Conservation (phyloP, 257 asterid genomes). For the Mitragyna speciosa region DNA sequence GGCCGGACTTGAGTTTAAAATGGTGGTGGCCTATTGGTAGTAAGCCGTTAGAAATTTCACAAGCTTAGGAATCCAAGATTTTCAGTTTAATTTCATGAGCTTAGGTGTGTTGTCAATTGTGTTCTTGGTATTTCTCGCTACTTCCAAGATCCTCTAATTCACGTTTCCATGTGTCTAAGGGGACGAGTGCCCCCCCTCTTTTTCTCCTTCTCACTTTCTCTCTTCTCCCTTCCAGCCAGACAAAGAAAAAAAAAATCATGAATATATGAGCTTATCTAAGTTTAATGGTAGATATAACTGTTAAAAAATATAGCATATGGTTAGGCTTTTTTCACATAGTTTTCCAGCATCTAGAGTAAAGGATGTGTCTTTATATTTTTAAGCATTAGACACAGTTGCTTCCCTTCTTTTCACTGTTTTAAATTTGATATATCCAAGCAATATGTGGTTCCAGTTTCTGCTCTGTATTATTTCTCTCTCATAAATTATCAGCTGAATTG, state of each 20-base stretch:
- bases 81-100: background rate
- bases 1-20: background rate
- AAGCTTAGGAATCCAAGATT: background rate
- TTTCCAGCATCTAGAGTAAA: background rate
- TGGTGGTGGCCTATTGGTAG: background rate
- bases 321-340: background rate
- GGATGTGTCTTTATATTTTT: background rate
- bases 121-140: background rate
- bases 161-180: background rate
- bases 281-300: background rate
- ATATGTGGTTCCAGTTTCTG: slow-evolving; percentile 20
- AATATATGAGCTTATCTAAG: background rate
- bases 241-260: background rate
- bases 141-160: background rate
- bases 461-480: slow-evolving; percentile 5
- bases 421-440: slow-evolving; percentile 2
- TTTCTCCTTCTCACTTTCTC: too few species aligned
- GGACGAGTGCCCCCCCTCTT: background rate
- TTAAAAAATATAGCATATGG: background rate
- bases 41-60: background rate
- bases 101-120: background rate
- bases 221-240: too few species aligned
- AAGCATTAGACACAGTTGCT: background rate
- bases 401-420: background rate
- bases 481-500: slow-evolving; percentile 31